A percentile compares a stretch with the other conserved stretches of the same genome.
Evolutionary conservation across 768 basidiomycete species (phyloP).

Genomic region (Mycena leptocephala): DNA sequence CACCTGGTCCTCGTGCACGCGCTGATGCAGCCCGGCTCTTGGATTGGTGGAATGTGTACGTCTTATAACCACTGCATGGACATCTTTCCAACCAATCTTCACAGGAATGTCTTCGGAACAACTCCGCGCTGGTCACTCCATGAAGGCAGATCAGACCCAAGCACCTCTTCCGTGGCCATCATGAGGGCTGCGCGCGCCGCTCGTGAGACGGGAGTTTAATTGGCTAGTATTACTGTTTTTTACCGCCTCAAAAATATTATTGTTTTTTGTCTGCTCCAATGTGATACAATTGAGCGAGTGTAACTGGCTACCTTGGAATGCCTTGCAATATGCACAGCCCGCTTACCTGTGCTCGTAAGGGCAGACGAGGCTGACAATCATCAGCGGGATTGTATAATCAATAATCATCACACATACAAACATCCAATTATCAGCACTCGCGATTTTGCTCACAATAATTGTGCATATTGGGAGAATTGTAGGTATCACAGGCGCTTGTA

Average conservation of each 20-base stretch:
- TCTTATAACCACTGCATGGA: background rate
- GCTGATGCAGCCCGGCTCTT: background rate
- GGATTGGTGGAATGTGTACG: slow-evolving; percentile 4
- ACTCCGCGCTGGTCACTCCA: background rate
- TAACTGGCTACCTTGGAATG: too few species aligned
- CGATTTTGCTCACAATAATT: background rate
- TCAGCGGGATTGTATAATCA: background rate
- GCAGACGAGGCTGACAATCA: background rate
- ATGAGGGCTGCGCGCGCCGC: background rate
- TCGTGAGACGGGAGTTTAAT: background rate
- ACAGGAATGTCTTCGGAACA: background rate
- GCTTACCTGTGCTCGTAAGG: background rate
- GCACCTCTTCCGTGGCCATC: background rate
- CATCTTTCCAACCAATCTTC: background rate
- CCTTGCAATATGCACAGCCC: too few species aligned
- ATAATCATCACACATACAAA: background rate
- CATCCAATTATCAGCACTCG: background rate
- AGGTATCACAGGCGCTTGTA: too few species aligned
- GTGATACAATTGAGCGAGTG: too few species aligned
- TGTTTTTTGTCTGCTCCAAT: too few species aligned
- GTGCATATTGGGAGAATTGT: too few species aligned
- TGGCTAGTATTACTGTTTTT: background rate
- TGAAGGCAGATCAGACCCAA: background rate
- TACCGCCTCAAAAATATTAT: too few species aligned
- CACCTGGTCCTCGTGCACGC: slow-evolving; percentile 7